Conservation (phyloP, 805 yeast species). For the Candida takata region DNA sequence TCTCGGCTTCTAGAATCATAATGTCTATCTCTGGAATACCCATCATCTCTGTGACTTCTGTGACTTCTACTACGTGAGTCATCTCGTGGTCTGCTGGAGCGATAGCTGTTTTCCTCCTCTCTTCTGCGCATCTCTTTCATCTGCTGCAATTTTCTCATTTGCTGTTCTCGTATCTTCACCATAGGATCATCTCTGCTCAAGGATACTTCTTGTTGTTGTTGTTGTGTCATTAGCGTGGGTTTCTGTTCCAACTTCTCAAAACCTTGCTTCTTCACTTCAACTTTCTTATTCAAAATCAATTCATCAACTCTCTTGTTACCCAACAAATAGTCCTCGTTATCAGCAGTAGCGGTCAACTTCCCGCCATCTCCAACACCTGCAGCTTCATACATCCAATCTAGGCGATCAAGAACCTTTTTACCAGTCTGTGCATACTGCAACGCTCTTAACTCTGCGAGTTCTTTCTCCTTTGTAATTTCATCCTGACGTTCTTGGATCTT, state of each 20-base stretch:
- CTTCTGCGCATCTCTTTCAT: slow-evolving; percentile 16
- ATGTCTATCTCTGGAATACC: too few relatives aligned
- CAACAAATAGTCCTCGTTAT: slow-evolving; percentile 44
- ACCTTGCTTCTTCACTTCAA: slow-evolving; percentile 20
- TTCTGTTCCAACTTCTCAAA: slow-evolving; percentile 12
- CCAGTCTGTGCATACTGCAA: slow-evolving; percentile 38
- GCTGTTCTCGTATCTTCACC: slow-evolving; percentile 16
- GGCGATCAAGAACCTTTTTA: slow-evolving; percentile 34
- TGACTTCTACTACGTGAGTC: background rate
- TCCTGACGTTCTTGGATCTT: slow-evolving; percentile 54
- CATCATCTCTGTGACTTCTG: too few relatives aligned
- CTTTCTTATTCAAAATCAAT: slow-evolving; percentile 23
- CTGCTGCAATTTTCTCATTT: slow-evolving; percentile 15
- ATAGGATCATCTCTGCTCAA: slow-evolving; percentile 29
- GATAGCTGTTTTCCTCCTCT: too few relatives aligned
- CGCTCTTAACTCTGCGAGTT: slow-evolving; percentile 46
- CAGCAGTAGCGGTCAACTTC: slow-evolving; percentile 10
- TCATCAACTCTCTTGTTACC: slow-evolving; percentile 44
- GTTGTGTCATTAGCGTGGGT: slow-evolving; percentile 18
- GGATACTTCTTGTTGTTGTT: slow-evolving; percentile 38
- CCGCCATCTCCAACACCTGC: slow-evolving; percentile 27
- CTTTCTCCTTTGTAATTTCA: slow-evolving; percentile 58
- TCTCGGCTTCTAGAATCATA: too few relatives aligned
- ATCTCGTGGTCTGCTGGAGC: background rate
- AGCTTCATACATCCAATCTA: slow-evolving; percentile 86